These are phyloP conservation scores for Colletotrichum gigasporum DNA, from an alignment of 2,329 filamentous ascomycete genomes.

Conservation along the genomic window DNA sequence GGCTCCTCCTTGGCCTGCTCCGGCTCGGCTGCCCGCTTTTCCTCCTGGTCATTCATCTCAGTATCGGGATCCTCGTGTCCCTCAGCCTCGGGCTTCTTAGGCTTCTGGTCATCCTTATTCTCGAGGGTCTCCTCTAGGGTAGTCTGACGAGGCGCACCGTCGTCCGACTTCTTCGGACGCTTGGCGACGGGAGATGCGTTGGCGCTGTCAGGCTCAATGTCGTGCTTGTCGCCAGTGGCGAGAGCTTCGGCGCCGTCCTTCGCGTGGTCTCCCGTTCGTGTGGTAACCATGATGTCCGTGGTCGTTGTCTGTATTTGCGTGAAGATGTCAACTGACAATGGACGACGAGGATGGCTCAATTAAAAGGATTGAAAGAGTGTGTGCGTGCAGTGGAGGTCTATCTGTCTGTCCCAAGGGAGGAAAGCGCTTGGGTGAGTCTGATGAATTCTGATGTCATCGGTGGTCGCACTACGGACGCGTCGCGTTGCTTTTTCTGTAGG, in stretches of 20 bases:
- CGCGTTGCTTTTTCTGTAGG: constrained; percentile 27
- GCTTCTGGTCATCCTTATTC: not conserved
- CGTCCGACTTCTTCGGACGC: constrained; percentile 23
- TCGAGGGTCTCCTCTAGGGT: constrained; percentile 28
- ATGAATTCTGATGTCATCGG: constrained; percentile 27
- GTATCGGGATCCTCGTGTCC: not conserved
- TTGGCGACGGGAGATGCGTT: constrained; percentile 23
- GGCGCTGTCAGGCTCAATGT: not conserved
- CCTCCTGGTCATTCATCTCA: constrained; percentile 19
- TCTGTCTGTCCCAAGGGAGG: not conserved
- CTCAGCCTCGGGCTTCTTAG: not conserved
- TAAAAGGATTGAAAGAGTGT: not conserved
- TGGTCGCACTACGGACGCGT: constrained; percentile 24
- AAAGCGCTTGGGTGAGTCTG: not conserved
- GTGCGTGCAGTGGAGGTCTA: not conserved
- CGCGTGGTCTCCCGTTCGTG: constrained; percentile 9
- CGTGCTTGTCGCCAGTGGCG: constrained; percentile 26
- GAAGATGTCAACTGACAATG: not conserved
- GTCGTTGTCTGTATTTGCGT: not conserved
- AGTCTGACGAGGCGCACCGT: constrained; percentile 1
- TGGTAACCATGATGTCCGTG: constrained; percentile 17
- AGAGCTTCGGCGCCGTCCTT: not conserved
- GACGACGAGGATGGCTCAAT: too few species aligned
- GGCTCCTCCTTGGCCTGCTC: not conserved
- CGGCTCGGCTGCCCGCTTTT: not conserved